Evolutionary conservation across 352 stramenopile species (phyloP).

Genomic region (Thalassiosira hispida): DNA sequence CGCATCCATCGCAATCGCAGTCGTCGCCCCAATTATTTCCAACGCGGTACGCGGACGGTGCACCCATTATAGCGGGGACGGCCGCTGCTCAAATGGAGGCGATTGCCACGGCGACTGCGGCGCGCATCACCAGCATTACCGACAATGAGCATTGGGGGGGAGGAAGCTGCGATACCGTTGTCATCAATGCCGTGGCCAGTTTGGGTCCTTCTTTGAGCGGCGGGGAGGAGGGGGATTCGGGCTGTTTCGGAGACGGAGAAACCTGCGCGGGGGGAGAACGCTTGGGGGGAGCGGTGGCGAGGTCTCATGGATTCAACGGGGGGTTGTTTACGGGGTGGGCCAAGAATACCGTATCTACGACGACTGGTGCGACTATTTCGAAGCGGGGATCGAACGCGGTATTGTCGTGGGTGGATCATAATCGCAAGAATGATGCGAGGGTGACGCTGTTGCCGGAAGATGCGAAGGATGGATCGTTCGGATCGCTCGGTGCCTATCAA

Average conservation of each 20-base stretch:
- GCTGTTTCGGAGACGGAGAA: not conserved
- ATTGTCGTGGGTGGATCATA: slow-evolving; percentile 48
- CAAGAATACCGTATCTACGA: not conserved
- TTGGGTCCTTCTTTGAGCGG: slow-evolving; percentile 8
- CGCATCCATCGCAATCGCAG: no score
- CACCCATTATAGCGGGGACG: slow-evolving; percentile 62
- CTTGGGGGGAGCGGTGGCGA: not conserved
- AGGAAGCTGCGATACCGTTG: slow-evolving; percentile 11
- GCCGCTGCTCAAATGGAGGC: slow-evolving; percentile 51
- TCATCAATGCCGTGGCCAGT: slow-evolving; percentile 25
- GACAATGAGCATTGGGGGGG: not conserved
- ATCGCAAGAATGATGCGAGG: not conserved
- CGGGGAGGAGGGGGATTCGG: not conserved
- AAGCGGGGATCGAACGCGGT: no score
- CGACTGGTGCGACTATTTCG: no score
- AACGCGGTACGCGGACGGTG: slow-evolving; percentile 44
- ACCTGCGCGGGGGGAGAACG: not conserved
- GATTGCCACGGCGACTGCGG: slow-evolving; percentile 43
- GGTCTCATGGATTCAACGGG: not conserved
- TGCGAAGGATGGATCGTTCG: slow-evolving; percentile 1
- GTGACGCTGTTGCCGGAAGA: slow-evolving; percentile 5
- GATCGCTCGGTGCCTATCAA: slow-evolving; percentile 27
- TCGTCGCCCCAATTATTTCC: no score
- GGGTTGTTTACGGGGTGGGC: not conserved
- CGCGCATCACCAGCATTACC: slow-evolving; percentile 32